These are phyloP conservation scores for Eucalyptus tenuipes DNA, from an alignment of 345 rosid species.

Conservation along the genomic window DNA sequence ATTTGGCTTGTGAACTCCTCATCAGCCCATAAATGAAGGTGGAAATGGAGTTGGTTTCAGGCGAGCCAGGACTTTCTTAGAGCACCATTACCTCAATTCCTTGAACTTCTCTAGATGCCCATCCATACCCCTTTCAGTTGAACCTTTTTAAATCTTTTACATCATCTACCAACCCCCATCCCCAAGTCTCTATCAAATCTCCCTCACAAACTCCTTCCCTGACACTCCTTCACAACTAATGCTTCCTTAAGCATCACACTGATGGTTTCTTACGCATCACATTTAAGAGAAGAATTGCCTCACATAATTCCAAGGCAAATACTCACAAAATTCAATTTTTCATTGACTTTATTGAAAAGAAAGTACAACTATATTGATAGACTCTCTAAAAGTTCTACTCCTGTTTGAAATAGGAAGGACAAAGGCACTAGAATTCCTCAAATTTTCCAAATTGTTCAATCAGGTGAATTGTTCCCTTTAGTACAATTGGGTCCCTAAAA, in stretches of 20 bases:
- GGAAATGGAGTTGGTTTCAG: neutral
- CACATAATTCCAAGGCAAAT: neutral
- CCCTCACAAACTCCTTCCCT: neutral
- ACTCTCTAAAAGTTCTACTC: neutral
- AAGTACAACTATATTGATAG: neutral
- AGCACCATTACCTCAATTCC: neutral
- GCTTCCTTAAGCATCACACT: neutral
- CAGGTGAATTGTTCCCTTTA: neutral
- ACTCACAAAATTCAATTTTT: neutral
- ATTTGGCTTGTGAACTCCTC: neutral
- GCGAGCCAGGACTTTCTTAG: neutral
- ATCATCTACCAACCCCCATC: neutral
- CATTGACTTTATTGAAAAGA: neutral
- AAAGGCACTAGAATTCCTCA: neutral
- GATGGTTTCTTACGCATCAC: neutral
- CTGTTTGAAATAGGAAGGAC: neutral
- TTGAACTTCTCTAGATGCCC: neutral
- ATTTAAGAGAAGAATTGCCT: neutral
- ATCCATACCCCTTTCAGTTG: neutral
- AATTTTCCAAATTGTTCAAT: neutral
- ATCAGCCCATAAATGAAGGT: neutral
- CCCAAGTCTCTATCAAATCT: neutral
- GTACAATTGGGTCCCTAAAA: neutral
- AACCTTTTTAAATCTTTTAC: neutral
- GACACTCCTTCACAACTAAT: neutral